Evolutionary conservation across 2,329 filamentous ascomycete species (phyloP).

Genomic region (Calonectria crousiana): DNA sequence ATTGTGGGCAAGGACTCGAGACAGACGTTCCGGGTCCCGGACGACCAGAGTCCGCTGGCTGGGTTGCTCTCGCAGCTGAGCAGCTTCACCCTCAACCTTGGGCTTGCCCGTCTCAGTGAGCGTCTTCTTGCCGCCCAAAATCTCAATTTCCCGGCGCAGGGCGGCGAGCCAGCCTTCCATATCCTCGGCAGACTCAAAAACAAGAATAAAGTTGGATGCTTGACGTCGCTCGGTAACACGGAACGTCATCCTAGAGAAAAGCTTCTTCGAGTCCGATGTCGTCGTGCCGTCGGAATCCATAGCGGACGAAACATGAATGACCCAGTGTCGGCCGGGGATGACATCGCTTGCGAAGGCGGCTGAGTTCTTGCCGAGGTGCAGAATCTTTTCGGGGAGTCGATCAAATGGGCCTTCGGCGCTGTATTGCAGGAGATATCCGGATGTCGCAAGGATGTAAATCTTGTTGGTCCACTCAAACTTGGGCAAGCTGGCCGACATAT

Average conservation of each 20-base stretch:
- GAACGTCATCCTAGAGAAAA: constrained; percentile 75
- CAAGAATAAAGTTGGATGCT: constrained; percentile 75
- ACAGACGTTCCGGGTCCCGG: constrained; percentile 61
- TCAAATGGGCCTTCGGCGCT: constrained; percentile 77
- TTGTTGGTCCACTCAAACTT: constrained; percentile 77
- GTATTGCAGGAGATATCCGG: constrained; percentile 82
- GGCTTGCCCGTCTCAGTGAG: constrained; percentile 70
- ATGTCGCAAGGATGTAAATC: constrained; percentile 77
- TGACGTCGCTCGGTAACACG: constrained; percentile 65
- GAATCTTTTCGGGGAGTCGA: constrained; percentile 78
- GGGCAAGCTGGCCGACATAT: constrained; percentile 53
- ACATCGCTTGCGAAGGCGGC: constrained; percentile 85
- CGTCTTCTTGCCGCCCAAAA: constrained; percentile 74
- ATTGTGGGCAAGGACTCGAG: constrained; percentile 44
- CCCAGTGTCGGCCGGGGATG: constrained; percentile 84
- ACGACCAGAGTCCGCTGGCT: constrained; percentile 63
- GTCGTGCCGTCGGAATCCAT: constrained; percentile 69
- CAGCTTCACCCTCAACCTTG: constrained; percentile 54
- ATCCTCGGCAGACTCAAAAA: constrained; percentile 78
- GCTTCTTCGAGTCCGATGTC: constrained; percentile 66
- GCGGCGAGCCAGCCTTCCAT: constrained; percentile 82
- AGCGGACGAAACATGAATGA: constrained; percentile 78
- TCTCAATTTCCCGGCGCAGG: constrained; percentile 77
- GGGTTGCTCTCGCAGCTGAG: constrained; percentile 52
- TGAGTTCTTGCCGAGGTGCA: constrained; percentile 79